Base-by-base conservation (phyloP, 768 basidiomycete species). In the Boletus pseudopeckii region DNA sequence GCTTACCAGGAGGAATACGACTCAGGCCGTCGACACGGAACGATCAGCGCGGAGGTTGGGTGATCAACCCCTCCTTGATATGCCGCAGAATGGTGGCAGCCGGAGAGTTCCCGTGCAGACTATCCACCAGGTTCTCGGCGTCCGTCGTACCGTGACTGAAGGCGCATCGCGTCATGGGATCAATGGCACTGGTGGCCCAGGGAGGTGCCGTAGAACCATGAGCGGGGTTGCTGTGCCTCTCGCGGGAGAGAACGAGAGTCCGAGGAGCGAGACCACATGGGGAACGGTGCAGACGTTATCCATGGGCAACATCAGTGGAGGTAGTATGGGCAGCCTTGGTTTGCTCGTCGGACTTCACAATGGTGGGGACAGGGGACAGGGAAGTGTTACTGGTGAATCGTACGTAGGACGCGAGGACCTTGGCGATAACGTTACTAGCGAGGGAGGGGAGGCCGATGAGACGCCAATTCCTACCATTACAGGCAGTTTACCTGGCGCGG, bases 211-310 rank as follows among this genome's bases (percentile, higher is more conserved):
- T 20, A 59, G 59, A 38, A 36, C 30, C 22, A 42, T 36, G 48
- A 59, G 43, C 6, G 60, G 58, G 15, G 30, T 60, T 11, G 52
- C 41, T 39, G 54, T 26, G 15, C 60, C 67, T 1, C 56, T 65
- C n/a, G 47, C 45, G 0, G 48, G 50, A 5, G 64, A 57, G 51
- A 24, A 54, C 45, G 68, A 66, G 22, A 71, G 68, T 9, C 70
- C 69, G 10, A 59, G 69, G 49, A 71, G 69, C 53, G 69, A 66
- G 54, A 70, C 71, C 17, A 72, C 71, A 2, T 72, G 71, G 71
- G 71, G 71, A 37, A 72, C 71, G n/a, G 61, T 71, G 2, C 63
- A 58, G 7, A 64, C 72, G 3, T 49, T 59, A 15, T 60, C 68
- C 59, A 22, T 39, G 34, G 48, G 47, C 39, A 61, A 57, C 48